Percentiles rank a stretch among this genome's conserved stretches.
phyloP scores from a whole-genome alignment of 2,329 filamentous ascomycete genomes.

The Paecilomyces formosus region DNA sequence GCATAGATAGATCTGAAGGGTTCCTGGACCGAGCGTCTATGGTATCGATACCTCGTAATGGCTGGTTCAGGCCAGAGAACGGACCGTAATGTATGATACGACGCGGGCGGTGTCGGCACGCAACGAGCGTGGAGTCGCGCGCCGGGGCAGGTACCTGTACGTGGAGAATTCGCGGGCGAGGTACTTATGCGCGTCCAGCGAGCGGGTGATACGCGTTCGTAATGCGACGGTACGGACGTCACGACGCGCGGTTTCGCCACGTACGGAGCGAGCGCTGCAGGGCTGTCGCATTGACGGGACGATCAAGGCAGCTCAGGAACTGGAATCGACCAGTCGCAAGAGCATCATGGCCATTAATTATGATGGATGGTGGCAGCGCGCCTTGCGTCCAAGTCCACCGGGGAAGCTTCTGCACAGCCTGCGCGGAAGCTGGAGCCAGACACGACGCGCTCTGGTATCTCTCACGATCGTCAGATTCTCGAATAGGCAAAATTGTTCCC shows the following conservation, averaged over 20 bases:
- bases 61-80: background rate
- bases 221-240: background rate
- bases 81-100: background rate
- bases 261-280: background rate
- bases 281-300: background rate
- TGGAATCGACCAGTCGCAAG: background rate
- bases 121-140: background rate
- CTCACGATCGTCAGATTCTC: background rate
- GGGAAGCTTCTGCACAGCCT: conserved; percentile 3
- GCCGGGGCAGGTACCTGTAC: background rate
- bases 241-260: background rate
- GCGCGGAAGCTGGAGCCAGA: conserved; percentile 3
- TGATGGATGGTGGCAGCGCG: conserved; percentile 1
- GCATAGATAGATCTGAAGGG: background rate
- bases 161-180: background rate
- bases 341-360: background rate
- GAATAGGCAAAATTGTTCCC: background rate
- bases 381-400: conserved; percentile 5
- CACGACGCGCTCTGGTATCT: conserved; percentile 5
- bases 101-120: background rate
- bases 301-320: background rate
- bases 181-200: background rate
- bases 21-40: background rate
- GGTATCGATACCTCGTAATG: background rate
- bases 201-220: background rate